Base-by-base conservation (phyloP, 805 yeast genomes). In the Phaffomyces opuntiae region DNA sequence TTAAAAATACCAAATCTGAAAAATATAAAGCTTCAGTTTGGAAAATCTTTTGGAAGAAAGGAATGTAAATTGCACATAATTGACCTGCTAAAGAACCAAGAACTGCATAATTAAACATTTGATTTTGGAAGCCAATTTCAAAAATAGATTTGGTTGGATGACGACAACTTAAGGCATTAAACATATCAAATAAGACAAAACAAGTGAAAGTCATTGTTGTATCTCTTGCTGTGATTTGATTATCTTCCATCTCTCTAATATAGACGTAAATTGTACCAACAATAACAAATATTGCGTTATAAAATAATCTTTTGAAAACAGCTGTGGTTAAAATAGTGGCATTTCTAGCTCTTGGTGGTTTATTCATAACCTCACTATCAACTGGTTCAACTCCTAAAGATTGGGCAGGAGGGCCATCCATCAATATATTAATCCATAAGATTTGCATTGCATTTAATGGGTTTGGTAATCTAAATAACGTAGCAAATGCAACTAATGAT, bases 381-480 rank as follows among this genome's bases (percentile, higher is more conserved):
- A 91, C 98, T 1, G 96, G 95, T 67, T 91, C 99, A 31, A 93
- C 98, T 48, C 99, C 99, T 38, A 91, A 71, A 0, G 96, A 86
- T 68, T 91, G 99, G 2, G 98, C 98, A 5, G 99, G 99, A 11
- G 99, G 99, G 1, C 99, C 99, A 68, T 91, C 99, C 99, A 91
- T 91, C 47, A 91, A 74, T 51, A 91, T 93, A 63, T 91, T 91
- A 63, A 91, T 91, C 97, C 98, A 91, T 57, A 91, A 71, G 56
- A 91, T 93, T 71, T 93, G 98, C 99, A 91, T 91, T 27, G 99
- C 96, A 62, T 91, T 91, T 56, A 91, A 74, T 11, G 99, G 99
- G 56, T 88, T 90, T 42, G 96, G 96, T 49, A 91, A 73, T 48
- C 87, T 87, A 60, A 90, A 81, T 46, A 90, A 68, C 1, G 98